A percentile compares a stretch with the other conserved stretches of the same genome.
phyloP scores from a whole-genome alignment of 345 rosid genomes.

The Salix caprea region DNA sequence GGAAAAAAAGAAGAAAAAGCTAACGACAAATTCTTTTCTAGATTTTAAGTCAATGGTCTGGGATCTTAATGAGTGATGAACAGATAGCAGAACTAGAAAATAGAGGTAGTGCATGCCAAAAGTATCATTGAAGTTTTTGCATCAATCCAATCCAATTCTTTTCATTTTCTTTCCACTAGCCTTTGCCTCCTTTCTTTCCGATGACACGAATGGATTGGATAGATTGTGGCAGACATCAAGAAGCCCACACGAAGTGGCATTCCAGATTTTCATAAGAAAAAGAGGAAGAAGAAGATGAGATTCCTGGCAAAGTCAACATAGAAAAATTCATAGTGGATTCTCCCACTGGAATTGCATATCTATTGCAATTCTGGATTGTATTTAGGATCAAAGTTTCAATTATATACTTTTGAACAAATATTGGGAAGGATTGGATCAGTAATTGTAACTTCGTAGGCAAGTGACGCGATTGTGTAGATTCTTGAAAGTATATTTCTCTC shows the following conservation, averaged over 20 bases:
- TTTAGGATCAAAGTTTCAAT: neutral
- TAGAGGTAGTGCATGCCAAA: neutral
- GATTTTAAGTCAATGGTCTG: neutral
- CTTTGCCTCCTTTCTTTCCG: neutral
- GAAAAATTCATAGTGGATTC: neutral
- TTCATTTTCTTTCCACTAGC: neutral
- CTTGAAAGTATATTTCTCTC: neutral
- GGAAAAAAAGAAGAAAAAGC: no score
- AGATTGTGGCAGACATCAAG: conserved; percentile 35
- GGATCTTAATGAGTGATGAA: neutral
- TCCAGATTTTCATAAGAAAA: neutral
- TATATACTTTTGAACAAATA: neutral
- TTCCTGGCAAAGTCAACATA: neutral
- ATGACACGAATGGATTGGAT: conserved; percentile 27
- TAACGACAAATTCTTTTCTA: neutral
- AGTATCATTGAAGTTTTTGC: neutral
- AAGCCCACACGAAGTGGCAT: conserved; percentile 14
- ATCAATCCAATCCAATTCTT: neutral
- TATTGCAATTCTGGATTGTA: neutral
- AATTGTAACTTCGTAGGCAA: neutral
- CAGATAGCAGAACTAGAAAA: neutral
- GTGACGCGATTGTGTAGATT: neutral
- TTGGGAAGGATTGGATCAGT: neutral
- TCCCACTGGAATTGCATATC: neutral
- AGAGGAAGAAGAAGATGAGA: neutral